A percentile compares a stretch with the other conserved stretches of the same genome.
phyloP scores from a whole-genome alignment of 2,329 filamentous ascomycete genomes.

The Scedosporium minutisporum region DNA sequence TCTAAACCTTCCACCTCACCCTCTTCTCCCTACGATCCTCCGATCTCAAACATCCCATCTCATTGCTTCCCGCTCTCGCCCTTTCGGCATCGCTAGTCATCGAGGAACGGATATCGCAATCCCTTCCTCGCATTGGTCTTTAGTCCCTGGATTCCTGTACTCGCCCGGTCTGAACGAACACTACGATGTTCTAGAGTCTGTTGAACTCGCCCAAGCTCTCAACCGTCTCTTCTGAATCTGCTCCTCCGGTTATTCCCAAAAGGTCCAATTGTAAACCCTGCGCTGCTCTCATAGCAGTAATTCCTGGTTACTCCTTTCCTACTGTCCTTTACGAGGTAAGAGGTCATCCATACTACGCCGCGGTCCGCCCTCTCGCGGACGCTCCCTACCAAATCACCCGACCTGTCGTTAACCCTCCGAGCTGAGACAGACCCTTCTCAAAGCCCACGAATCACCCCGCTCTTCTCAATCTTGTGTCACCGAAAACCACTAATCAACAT shows the following conservation, averaged over 20 bases:
- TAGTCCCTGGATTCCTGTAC: conserved; percentile 5
- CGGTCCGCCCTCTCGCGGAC: neutral
- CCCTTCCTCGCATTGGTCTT: conserved; percentile 4
- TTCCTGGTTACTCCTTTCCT: neutral
- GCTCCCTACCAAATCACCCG: no score
- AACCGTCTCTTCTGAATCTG: neutral
- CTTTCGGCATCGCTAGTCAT: neutral
- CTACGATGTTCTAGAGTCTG: conserved; percentile 7
- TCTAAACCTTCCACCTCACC: conserved; percentile 10
- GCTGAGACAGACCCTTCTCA: neutral
- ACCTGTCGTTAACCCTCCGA: neutral
- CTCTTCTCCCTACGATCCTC: conserved; percentile 7
- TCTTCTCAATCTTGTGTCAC: neutral
- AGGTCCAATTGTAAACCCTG: conserved; percentile 8
- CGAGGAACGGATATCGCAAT: conserved; percentile 1
- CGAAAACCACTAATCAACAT: conserved; percentile 16
- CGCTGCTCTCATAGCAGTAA: neutral
- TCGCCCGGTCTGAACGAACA: conserved; percentile 7
- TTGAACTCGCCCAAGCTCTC: neutral
- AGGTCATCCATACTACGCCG: neutral
- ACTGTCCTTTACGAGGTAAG: neutral
- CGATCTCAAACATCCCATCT: conserved; percentile 1
- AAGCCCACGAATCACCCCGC: neutral
- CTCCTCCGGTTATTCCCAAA: conserved; percentile 5
- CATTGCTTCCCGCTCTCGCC: conserved; percentile 4